A percentile compares a stretch with the other conserved stretches of the same genome.
Evolutionary conservation across 441 rosid species (phyloP).

Genomic region (Metrosideros polymorpha): DNA sequence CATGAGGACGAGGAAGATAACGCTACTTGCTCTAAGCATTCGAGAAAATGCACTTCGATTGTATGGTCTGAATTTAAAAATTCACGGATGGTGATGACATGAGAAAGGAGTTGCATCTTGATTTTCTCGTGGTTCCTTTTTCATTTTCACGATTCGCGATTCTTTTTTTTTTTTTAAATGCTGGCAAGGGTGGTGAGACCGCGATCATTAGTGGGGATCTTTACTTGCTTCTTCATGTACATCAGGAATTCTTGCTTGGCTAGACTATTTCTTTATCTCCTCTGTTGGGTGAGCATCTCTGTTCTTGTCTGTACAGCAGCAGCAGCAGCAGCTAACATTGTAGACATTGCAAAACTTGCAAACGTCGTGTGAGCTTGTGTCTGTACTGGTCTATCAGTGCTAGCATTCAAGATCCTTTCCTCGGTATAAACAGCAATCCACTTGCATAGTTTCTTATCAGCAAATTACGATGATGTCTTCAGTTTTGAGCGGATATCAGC

Average conservation of each 20-base stretch:
- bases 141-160: background rate
- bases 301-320: background rate
- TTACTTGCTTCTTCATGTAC: background rate
- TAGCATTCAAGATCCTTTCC: background rate
- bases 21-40: no score
- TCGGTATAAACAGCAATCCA: background rate
- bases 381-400: background rate
- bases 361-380: background rate
- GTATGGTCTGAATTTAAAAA: no score
- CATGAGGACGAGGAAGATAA: no score
- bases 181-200: constrained; percentile 99
- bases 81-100: no score
- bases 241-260: background rate
- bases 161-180: constrained; percentile 40
- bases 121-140: background rate
- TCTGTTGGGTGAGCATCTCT: background rate
- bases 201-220: constrained; percentile 96
- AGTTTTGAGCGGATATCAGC: no score
- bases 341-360: background rate
- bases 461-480: no score
- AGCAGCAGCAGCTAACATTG: background rate
- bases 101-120: background rate
- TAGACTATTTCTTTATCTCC: background rate
- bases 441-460: no score
- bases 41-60: no score